Evolutionary conservation across 164 flowering plant genomes (phyloP).

Genomic region (Cinnamomum chago): DNA sequence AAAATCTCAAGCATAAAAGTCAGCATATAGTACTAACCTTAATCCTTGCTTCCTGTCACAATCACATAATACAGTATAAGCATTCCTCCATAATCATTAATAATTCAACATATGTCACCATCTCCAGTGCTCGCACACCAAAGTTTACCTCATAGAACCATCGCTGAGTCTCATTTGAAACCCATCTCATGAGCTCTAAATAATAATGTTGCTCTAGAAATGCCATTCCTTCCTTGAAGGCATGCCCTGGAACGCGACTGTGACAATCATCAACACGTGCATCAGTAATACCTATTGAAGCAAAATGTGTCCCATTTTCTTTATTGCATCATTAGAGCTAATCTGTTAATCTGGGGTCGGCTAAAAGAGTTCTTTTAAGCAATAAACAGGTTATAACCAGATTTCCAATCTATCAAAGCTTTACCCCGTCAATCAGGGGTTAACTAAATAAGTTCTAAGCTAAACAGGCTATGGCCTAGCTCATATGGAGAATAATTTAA

Average conservation of each 20-base stretch:
- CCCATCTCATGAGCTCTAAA: slow-evolving; percentile 33
- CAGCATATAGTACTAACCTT: slow-evolving; percentile 40
- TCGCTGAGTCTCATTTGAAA: slow-evolving; percentile 36
- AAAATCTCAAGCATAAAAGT: background rate
- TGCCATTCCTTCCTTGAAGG: slow-evolving; percentile 45
- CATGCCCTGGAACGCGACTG: slow-evolving; percentile 66
- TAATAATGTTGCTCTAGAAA: slow-evolving; percentile 45
- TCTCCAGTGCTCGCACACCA: background rate
- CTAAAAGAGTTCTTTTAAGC: too few species aligned
- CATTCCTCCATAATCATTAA: background rate
- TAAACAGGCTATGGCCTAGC: too few species aligned
- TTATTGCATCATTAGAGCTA: too few species aligned
- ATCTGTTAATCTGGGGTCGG: too few species aligned
- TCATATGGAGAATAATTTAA: background rate
- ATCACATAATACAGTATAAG: slow-evolving; percentile 5
- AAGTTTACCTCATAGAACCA: slow-evolving; percentile 64
- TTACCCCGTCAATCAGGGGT: too few species aligned
- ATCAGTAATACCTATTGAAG: background rate
- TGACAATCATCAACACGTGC: background rate
- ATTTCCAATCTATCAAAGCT: too few species aligned
- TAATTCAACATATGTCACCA: background rate
- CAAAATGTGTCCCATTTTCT: too few species aligned
- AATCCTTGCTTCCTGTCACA: slow-evolving; percentile 67
- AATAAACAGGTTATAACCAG: too few species aligned
- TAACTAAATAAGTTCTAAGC: too few species aligned